phyloP scores from a whole-genome alignment of 2,329 filamentous ascomycete genomes.

The Stagonosporopsis rhizophila region DNA sequence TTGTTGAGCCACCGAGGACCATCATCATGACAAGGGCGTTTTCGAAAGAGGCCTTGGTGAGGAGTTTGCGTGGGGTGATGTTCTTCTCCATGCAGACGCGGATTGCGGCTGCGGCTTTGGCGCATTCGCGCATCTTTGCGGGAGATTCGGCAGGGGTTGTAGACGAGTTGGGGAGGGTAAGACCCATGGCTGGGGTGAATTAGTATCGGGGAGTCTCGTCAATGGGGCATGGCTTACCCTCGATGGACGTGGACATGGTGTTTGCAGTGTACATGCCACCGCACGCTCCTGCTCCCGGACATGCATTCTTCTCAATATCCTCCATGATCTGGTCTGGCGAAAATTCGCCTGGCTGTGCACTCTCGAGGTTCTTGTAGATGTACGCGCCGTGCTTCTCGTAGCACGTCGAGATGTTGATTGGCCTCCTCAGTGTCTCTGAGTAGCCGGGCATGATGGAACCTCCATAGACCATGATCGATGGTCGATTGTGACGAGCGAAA shows the following conservation, averaged over 20 bases:
- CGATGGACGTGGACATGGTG: constrained; percentile 90
- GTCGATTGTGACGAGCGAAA: constrained; percentile 87
- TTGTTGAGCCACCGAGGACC: constrained; percentile 89
- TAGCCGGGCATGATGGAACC: constrained; percentile 91
- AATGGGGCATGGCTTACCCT: constrained; percentile 49
- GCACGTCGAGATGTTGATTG: constrained; percentile 87
- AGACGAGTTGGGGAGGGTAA: constrained; percentile 82
- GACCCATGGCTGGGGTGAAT: constrained; percentile 71
- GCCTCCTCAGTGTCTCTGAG: constrained; percentile 74
- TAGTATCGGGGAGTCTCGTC: neutral
- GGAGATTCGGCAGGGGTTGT: constrained; percentile 82
- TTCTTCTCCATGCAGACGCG: constrained; percentile 80
- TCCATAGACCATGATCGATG: constrained; percentile 94
- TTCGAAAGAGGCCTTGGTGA: constrained; percentile 82
- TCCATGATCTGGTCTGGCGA: constrained; percentile 79
- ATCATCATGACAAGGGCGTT: constrained; percentile 91
- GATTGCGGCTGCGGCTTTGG: constrained; percentile 80
- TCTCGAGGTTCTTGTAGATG: constrained; percentile 74
- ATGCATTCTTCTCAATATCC: constrained; percentile 81
- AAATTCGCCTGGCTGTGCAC: constrained; percentile 73
- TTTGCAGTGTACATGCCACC: constrained; percentile 96
- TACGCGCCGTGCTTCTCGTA: constrained; percentile 88
- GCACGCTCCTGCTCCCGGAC: constrained; percentile 79
- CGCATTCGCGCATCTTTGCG: constrained; percentile 85
- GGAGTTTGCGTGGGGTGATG: constrained; percentile 79